Base-by-base conservation (phyloP, 257 asterid genomes). In the Ilex asprella region DNA sequence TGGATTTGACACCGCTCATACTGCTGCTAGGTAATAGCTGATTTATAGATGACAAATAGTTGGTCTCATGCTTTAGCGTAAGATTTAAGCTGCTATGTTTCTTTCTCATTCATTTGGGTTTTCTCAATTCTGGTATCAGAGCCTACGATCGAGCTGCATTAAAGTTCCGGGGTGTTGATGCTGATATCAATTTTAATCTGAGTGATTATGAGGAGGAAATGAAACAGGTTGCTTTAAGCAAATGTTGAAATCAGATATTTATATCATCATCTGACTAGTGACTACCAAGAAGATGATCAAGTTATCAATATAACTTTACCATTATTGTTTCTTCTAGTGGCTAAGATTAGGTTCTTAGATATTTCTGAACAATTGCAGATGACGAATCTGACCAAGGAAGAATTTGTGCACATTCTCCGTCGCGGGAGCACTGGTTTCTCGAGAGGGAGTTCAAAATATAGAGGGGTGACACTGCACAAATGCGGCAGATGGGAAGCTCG, bases 1-100 rank as follows among this genome's bases (percentile, higher is more conserved):
- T 70, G 97, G 97, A 67, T 90, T 90, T 78, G 95, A 90, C 71
- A 90, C 96, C 59, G 92, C 95, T 65, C 84, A 78, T 63, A 79
- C 87, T 31, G 97, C 97, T 1, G 96, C 96, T 39, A 87, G 96
- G 97, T 87, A 75, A 65, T 0, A 30, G 30, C 39, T 39, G 30
- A 55, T 13, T 3, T 11, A 49, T 3, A 12, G 54, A 49, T 49
- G 54, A 4, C 6, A 49, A 49, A 49, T 49, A 3, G 2, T n/a
- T 49, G 10, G 16, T 49, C 10, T 11, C 10, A 49, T 49, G 54
- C 10, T 49, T 49, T 49, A 46, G 52, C 13, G 2, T 46, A 5
- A 11, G 14, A 31, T 9, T 4, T 47, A 54, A 16, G 12, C 41
- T 16, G 31, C 30, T 52, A 12, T 35, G 35, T 30, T 64, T 52